Conservation (phyloP, 352 stramenopile species). For the Pythium phragmitis region DNA sequence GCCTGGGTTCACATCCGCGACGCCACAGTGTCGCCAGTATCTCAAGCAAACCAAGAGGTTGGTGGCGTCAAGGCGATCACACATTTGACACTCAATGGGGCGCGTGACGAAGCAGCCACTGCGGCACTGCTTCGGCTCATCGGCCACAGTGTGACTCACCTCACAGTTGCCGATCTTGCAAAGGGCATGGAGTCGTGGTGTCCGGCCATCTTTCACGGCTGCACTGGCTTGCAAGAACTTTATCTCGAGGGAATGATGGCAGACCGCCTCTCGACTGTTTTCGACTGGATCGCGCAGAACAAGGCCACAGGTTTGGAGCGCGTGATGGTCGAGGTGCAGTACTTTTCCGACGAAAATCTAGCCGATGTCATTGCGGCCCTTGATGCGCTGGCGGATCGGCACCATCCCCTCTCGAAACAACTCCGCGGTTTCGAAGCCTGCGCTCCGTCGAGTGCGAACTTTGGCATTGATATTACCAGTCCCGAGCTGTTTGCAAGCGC, state of each 20-base stretch:
- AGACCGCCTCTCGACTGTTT: background rate
- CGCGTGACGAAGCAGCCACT: background rate
- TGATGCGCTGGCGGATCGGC: background rate
- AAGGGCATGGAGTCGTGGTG: background rate
- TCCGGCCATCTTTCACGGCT: background rate
- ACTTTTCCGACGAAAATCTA: background rate
- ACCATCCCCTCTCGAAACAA: background rate
- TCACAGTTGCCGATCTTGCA: background rate
- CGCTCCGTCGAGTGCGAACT: background rate
- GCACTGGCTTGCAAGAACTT: background rate
- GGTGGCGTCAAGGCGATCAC: background rate
- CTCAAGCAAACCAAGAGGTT: background rate
- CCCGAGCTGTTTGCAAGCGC: background rate
- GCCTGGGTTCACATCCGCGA: background rate
- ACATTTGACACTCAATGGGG: background rate
- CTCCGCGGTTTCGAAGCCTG: background rate
- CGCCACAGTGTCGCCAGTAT: background rate
- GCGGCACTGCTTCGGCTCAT: background rate
- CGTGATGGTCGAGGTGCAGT: background rate
- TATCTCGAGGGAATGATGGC: background rate
- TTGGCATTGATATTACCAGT: background rate
- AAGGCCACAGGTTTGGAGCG: background rate
- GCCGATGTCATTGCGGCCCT: background rate
- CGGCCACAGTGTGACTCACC: background rate
- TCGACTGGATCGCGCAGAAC: background rate